These are phyloP conservation scores for Parmales sp. DNA, from an alignment of 108 stramenopile species.

Conservation along the genomic window DNA sequence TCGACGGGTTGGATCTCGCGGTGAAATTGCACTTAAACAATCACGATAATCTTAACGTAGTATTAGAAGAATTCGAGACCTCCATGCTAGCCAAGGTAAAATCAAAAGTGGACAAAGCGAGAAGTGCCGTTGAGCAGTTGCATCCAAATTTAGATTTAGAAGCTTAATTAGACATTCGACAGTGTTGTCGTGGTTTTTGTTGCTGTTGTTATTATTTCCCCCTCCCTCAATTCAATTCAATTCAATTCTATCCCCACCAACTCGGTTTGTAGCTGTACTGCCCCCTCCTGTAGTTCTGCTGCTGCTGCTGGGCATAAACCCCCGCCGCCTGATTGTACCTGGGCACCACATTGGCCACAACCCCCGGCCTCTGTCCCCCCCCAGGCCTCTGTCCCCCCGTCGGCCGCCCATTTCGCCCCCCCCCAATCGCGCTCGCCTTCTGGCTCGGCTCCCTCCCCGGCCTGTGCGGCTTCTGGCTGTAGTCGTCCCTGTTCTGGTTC, in stretches of 20 bases:
- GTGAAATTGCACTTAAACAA: too few relatives aligned
- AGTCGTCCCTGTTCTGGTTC: neutral
- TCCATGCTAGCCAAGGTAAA: too few relatives aligned
- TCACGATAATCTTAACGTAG: too few relatives aligned
- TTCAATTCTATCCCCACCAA: neutral
- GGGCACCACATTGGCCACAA: neutral
- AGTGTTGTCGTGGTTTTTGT: too few relatives aligned
- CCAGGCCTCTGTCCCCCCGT: neutral
- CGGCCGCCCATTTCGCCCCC: neutral
- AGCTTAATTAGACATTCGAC: too few relatives aligned
- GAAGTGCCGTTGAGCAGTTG: too few relatives aligned
- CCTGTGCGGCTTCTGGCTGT: neutral
- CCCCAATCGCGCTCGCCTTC: neutral
- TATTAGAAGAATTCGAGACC: too few relatives aligned
- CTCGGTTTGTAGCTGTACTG: slow-evolving; percentile 7
- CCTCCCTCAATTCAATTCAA: too few relatives aligned
- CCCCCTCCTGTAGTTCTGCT: slow-evolving; percentile 9
- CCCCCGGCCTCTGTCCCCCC: neutral
- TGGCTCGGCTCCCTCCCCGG: neutral
- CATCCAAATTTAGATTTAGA: too few relatives aligned
- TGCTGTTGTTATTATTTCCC: too few relatives aligned
- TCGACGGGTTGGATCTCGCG: too few relatives aligned
- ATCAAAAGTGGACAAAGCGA: too few relatives aligned
- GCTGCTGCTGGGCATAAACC: neutral
- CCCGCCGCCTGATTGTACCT: neutral